These are phyloP conservation scores for Penicillium italicum DNA, from an alignment of 2,329 filamentous ascomycete genomes.

Conservation along the genomic window DNA sequence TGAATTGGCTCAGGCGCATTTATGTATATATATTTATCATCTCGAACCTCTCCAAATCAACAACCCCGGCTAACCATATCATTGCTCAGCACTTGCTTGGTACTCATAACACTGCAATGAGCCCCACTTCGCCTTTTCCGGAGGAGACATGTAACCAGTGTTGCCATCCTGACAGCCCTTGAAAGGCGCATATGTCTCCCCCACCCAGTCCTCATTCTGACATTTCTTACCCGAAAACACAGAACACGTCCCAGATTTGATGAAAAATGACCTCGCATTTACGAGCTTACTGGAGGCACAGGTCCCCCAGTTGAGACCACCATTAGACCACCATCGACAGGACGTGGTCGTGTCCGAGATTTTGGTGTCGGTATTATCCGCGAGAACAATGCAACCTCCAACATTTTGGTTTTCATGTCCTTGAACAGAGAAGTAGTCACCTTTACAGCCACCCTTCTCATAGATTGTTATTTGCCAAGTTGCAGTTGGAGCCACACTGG, in stretches of 20 bases:
- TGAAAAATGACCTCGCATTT: background rate
- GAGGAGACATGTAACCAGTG: background rate
- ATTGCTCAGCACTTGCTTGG: background rate
- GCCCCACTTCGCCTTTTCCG: background rate
- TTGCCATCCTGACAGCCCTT: background rate
- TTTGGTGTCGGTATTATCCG: background rate
- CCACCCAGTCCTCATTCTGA: background rate
- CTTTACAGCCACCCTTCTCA: background rate
- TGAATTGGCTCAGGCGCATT: background rate
- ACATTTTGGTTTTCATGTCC: background rate
- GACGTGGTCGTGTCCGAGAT: background rate
- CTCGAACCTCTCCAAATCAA: background rate
- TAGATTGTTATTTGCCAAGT: background rate
- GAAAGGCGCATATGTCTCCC: background rate
- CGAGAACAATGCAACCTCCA: background rate
- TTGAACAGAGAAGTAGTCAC: background rate
- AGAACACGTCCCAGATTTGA: background rate
- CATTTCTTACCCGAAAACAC: background rate
- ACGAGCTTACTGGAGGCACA: background rate
- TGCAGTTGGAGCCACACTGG: background rate
- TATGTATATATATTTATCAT: background rate
- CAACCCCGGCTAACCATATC: background rate
- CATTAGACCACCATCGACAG: slow-evolving; percentile 5
- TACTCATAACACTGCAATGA: background rate
- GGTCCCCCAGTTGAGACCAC: background rate